These are phyloP conservation scores for Coemansia sp. DNA, from an alignment of 371 early-diverging fungal genomes.

Conservation along the genomic window DNA sequence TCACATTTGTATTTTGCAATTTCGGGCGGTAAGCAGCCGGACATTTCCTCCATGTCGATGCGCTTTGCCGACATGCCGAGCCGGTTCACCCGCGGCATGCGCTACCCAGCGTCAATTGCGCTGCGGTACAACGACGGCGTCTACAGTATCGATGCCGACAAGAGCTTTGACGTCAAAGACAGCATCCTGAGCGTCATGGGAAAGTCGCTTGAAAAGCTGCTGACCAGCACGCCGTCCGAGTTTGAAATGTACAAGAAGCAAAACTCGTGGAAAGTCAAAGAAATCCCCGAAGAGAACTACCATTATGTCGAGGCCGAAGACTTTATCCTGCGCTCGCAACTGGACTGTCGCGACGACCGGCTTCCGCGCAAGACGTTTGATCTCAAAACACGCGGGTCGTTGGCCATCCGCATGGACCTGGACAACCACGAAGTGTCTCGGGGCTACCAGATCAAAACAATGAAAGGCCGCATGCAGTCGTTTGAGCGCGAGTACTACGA, in stretches of 20 bases:
- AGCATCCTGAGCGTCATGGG: slow-evolving; percentile 70
- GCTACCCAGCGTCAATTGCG: slow-evolving; percentile 63
- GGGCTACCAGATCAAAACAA: slow-evolving; percentile 51
- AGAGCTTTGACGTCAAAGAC: slow-evolving; percentile 65
- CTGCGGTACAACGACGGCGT: slow-evolving; percentile 67
- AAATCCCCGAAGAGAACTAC: slow-evolving; percentile 47
- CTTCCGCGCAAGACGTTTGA: slow-evolving; percentile 85
- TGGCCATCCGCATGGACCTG: slow-evolving; percentile 81
- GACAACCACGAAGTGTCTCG: slow-evolving; percentile 64
- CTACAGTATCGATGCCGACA: slow-evolving; percentile 84
- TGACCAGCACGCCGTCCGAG: slow-evolving; percentile 66
- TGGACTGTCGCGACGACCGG: slow-evolving; percentile 80
- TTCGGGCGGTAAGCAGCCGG: slow-evolving; percentile 64
- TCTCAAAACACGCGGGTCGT: slow-evolving; percentile 86
- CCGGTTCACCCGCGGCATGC: slow-evolving; percentile 60
- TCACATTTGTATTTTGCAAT: slow-evolving; percentile 78
- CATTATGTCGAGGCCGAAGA: slow-evolving; percentile 56
- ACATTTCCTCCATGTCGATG: slow-evolving; percentile 62
- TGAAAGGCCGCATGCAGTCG: slow-evolving; percentile 67
- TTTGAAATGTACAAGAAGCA: slow-evolving; percentile 66
- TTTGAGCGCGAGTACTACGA: slow-evolving; percentile 95
- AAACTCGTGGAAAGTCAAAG: slow-evolving; percentile 51
- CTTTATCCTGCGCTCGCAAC: slow-evolving; percentile 84
- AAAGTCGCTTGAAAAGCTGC: slow-evolving; percentile 79
- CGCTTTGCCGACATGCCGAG: slow-evolving; percentile 59